Evolutionary conservation across 495 filamentous ascomycete species (phyloP).

Genomic region (Rhypophila decipiens): DNA sequence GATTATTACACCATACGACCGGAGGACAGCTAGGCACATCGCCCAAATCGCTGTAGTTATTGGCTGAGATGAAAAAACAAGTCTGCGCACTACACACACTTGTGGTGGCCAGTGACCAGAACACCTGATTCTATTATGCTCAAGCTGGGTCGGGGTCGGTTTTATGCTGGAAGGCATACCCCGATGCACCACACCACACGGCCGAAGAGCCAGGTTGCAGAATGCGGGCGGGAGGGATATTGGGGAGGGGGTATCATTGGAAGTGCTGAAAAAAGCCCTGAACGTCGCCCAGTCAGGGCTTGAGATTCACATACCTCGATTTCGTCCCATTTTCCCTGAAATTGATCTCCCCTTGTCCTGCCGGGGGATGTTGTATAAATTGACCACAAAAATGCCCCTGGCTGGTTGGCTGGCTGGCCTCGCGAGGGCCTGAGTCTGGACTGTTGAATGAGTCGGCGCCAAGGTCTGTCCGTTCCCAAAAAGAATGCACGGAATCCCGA

Average conservation of each 20-base stretch:
- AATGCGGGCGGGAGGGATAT: background rate
- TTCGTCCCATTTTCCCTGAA: slow-evolving; percentile 32
- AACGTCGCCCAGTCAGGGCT: no score
- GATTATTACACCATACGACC: slow-evolving; percentile 3
- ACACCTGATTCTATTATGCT: background rate
- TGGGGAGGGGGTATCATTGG: background rate
- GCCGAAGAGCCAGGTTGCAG: background rate
- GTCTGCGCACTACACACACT: background rate
- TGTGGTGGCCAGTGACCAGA: background rate
- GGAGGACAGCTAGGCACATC: background rate
- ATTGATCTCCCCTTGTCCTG: no score
- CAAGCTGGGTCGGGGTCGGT: background rate
- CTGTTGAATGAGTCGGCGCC: no score
- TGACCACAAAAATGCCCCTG: no score
- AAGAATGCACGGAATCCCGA: no score
- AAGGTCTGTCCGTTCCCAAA: no score
- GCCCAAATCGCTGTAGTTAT: background rate
- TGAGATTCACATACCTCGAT: slow-evolving; percentile 38
- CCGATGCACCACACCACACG: no score
- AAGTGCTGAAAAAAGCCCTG: background rate
- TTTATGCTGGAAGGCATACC: no score
- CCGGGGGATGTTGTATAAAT: no score
- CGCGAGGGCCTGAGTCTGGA: no score
- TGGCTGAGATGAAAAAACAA: background rate
- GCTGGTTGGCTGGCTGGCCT: no score